Evolutionary conservation across 1,284 basidiomycete genomes (phyloP), one percentile per base, ranked within the genome.

Genomic region (Rhizoctonia solani): DNA sequence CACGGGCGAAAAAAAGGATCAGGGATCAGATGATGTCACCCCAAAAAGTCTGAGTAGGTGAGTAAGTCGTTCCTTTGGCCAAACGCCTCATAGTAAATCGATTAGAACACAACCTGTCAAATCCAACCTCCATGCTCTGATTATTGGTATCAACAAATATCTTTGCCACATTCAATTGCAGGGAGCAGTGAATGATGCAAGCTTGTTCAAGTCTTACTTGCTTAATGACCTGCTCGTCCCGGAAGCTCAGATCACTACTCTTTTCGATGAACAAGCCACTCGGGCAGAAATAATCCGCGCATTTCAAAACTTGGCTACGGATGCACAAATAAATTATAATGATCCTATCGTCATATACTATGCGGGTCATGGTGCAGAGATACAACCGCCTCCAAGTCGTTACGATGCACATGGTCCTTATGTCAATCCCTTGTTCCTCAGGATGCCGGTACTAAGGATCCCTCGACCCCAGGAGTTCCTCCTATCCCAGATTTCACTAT

Each of bases 331-430:
- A 11, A 4, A 52, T 14, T 27, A 27, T 19, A 19, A 30, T 19
- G 49, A 52, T 19, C 23, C 49, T 13, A 52, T 52, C 49, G 49
- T 52, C 11, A 52, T 52, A 21, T 52, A 52, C 19, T 52, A 27
- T 29, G 49, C 49, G 19, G 49, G 49, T 8, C 49, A 52, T 19
- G 49, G 49, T 5, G 49, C 23, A 25, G 25, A 29, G 6, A 21
- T 52, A 4, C 6, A 4, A 11, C 6, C 49, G 6, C 49, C 49
- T 5, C 21, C 11, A 4, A 19, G 19, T 19, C 29, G 23, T 5
- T 19, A 52, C n/a, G 19, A 30, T 19, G 5, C 8, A 19, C 4
- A 19, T 8, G 14, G 5, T 27, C 9, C 4, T 11, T 19, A 52
- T 52, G n/a, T 27, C 19, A 52, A 27, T 5, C 8, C 19, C 49